Conservation (phyloP, 2,329 filamentous ascomycete species). For the Ophidiomyces ophidiicola region DNA sequence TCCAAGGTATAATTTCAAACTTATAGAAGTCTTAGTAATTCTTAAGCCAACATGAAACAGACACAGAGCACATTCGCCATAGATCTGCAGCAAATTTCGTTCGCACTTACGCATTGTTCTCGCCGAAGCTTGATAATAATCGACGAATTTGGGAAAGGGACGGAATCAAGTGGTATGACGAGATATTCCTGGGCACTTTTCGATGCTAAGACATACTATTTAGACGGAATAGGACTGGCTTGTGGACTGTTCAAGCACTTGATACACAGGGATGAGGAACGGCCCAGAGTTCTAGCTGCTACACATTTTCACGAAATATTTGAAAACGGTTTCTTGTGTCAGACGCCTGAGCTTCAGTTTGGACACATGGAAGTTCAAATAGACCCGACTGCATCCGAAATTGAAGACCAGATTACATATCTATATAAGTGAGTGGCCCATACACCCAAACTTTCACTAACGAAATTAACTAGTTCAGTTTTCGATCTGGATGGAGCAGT, state of each 20-base stretch:
- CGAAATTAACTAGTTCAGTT: constrained; percentile 27
- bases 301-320: constrained; percentile 51
- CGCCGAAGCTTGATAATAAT: constrained; percentile 69
- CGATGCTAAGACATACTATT: constrained; percentile 7
- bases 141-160: constrained; percentile 77
- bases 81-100: constrained; percentile 74
- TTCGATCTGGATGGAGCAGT: constrained; percentile 52
- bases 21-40: neutral
- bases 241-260: constrained; percentile 50
- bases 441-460: constrained; percentile 1
- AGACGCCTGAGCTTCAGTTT: constrained; percentile 38
- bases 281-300: constrained; percentile 49
- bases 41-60: constrained; percentile 19
- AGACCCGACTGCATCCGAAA: constrained; percentile 32
- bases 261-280: constrained; percentile 35
- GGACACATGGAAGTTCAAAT: constrained; percentile 47
- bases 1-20: constrained; percentile 35
- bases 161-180: constrained; percentile 41
- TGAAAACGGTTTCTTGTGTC: constrained; percentile 42
- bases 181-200: neutral
- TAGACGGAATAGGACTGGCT: constrained; percentile 54
- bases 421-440: constrained; percentile 51
- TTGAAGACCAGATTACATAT: constrained; percentile 46
- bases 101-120: constrained; percentile 63
- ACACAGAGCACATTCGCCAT: constrained; percentile 60